Evolutionary conservation across 1,284 basidiomycete genomes (phyloP).

Genomic region (Stereum hirsutum): DNA sequence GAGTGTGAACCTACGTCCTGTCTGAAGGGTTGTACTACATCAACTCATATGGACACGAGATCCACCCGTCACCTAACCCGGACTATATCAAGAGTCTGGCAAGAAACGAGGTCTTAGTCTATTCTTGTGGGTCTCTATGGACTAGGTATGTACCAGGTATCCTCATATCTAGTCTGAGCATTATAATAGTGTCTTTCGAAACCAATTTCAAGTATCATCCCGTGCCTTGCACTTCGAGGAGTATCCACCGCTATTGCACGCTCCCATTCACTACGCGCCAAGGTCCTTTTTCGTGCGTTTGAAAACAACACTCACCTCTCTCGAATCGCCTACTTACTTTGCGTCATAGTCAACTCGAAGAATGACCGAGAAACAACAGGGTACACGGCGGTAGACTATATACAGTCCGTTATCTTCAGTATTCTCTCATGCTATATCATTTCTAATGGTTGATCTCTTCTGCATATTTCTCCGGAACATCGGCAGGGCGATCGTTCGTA

Average conservation of each 20-base stretch:
- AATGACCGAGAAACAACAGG: constrained; percentile 90
- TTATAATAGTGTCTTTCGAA: not conserved
- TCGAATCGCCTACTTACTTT: not conserved
- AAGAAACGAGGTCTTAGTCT: constrained; percentile 69
- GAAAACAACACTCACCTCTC: not conserved
- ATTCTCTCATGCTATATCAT: constrained; percentile 5
- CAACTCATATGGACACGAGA: constrained; percentile 87
- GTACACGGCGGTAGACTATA: constrained; percentile 81
- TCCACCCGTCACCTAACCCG: constrained; percentile 81
- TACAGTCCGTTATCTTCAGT: constrained; percentile 36
- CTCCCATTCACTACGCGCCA: constrained; percentile 65
- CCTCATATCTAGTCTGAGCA: not conserved
- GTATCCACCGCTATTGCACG: constrained; percentile 76
- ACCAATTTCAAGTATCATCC: constrained; percentile 54
- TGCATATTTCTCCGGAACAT: too few relatives aligned
- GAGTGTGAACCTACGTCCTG: too few relatives aligned
- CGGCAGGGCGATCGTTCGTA: constrained; percentile 60
- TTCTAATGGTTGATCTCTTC: not conserved
- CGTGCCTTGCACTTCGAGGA: constrained; percentile 81
- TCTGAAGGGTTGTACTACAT: constrained; percentile 75
- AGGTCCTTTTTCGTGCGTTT: constrained; percentile 73
- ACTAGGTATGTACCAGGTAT: constrained; percentile 53
- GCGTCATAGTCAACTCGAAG: constrained; percentile 65
- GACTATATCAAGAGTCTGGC: constrained; percentile 66
- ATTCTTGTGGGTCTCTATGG: constrained; percentile 91